phyloP scores from a whole-genome alignment of 805 yeast genomes.

The Millerago galiae region DNA sequence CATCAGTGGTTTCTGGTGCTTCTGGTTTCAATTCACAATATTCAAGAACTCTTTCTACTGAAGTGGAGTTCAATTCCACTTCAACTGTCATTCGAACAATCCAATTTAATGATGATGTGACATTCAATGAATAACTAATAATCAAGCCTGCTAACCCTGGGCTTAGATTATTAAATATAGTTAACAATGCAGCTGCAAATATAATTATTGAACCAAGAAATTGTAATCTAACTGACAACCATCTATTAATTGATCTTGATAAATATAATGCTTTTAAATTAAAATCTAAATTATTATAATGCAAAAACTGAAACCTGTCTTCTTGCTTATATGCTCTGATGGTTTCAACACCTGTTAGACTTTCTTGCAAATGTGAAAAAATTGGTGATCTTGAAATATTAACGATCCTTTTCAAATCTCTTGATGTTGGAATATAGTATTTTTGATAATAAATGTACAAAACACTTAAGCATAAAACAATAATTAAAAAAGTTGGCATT shows the following conservation, averaged over 20 bases:
- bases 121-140: conserved; percentile 56
- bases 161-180: conserved; percentile 39
- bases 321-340: conserved; percentile 71
- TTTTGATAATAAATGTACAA: conserved; percentile 66
- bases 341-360: conserved; percentile 70
- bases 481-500: conserved; percentile 47
- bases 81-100: conserved; percentile 58
- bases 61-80: conserved; percentile 56
- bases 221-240: conserved; percentile 59
- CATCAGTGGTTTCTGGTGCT: conserved; percentile 39
- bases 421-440: conserved; percentile 60
- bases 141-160: conserved; percentile 60
- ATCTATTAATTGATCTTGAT: conserved; percentile 59
- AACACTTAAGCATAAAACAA: conserved; percentile 38
- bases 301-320: conserved; percentile 53
- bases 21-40: conserved; percentile 44
- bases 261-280: conserved; percentile 72
- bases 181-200: conserved; percentile 42
- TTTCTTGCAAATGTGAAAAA: conserved; percentile 77
- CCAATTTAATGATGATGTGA: conserved; percentile 46
- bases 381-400: conserved; percentile 70
- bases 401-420: conserved; percentile 73
- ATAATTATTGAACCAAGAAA: conserved; percentile 53
- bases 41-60: conserved; percentile 63
- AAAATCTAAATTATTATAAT: conserved; percentile 62